Conservation (phyloP, 2,329 filamentous ascomycete species). For the Neonectria faginata region DNA sequence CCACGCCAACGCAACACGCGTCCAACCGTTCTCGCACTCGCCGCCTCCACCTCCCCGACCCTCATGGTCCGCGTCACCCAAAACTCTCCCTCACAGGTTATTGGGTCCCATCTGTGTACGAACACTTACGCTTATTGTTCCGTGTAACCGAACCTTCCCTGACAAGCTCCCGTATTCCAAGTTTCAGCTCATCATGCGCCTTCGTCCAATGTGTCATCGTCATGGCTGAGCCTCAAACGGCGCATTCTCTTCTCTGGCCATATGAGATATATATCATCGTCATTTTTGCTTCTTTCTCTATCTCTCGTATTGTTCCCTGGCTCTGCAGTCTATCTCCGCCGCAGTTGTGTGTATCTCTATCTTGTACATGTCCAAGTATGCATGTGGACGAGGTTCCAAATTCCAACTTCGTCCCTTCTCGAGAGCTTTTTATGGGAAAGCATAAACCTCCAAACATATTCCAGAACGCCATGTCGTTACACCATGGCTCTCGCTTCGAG, state of each 20-base stretch:
- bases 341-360: slow-evolving; percentile 18
- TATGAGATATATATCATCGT: slow-evolving; percentile 4
- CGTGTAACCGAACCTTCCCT: neutral
- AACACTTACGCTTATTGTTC: neutral
- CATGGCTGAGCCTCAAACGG: neutral
- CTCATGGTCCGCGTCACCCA: slow-evolving; percentile 35
- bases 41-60: slow-evolving; percentile 23
- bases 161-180: neutral
- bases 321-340: neutral
- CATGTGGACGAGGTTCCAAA: slow-evolving; percentile 15
- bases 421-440: slow-evolving; percentile 15
- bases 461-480: slow-evolving; percentile 28
- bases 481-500: slow-evolving; percentile 12
- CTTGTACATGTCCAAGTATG: slow-evolving; percentile 20
- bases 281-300: slow-evolving; percentile 12
- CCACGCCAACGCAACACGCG: slow-evolving; percentile 30
- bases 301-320: neutral
- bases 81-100: neutral
- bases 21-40: slow-evolving; percentile 24
- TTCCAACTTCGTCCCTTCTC: slow-evolving; percentile 15
- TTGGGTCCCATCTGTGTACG: neutral
- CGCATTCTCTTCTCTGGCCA: slow-evolving; percentile 9
- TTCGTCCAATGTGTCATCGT: neutral
- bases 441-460: slow-evolving; percentile 23
- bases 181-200: slow-evolving; percentile 8